These are phyloP conservation scores for Acaromyces ingoldii DNA, from an alignment of 1,284 basidiomycete species.

Conservation along the genomic window DNA sequence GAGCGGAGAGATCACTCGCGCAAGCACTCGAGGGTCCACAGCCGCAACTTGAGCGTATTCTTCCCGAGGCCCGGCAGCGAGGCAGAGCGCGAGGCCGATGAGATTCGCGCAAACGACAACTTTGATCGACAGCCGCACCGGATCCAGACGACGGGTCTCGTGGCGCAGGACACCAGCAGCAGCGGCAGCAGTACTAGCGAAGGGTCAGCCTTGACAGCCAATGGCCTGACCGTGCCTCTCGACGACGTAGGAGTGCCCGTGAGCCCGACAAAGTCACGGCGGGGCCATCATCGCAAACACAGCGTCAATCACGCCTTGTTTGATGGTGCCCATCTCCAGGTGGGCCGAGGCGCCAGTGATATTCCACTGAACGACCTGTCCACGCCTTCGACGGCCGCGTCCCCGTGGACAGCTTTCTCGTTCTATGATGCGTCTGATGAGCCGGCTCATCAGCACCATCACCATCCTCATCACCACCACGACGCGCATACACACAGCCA, in stretches of 20 bases:
- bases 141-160: neutral
- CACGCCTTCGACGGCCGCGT: too few relatives aligned
- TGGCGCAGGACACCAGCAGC: too few relatives aligned
- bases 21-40: constrained; percentile 36
- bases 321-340: too few relatives aligned
- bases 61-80: constrained; percentile 47
- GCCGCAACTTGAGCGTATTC: constrained; percentile 46
- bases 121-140: neutral
- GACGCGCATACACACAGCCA: too few relatives aligned
- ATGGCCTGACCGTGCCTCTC: neutral
- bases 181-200: too few relatives aligned
- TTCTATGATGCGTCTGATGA: too few relatives aligned
- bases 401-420: too few relatives aligned
- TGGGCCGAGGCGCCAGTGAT: too few relatives aligned
- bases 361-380: too few relatives aligned
- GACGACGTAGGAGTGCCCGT: neutral
- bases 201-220: constrained; percentile 13
- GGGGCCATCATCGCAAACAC: constrained; percentile 37
- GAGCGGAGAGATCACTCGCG: constrained; percentile 46
- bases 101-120: neutral
- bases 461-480: too few relatives aligned
- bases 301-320: constrained; percentile 19
- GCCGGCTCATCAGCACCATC: too few relatives aligned
- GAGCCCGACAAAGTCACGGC: constrained; percentile 27
- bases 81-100: constrained; percentile 36